phyloP scores from a whole-genome alignment of 768 basidiomycete species.

The Lactarius tabidus region DNA sequence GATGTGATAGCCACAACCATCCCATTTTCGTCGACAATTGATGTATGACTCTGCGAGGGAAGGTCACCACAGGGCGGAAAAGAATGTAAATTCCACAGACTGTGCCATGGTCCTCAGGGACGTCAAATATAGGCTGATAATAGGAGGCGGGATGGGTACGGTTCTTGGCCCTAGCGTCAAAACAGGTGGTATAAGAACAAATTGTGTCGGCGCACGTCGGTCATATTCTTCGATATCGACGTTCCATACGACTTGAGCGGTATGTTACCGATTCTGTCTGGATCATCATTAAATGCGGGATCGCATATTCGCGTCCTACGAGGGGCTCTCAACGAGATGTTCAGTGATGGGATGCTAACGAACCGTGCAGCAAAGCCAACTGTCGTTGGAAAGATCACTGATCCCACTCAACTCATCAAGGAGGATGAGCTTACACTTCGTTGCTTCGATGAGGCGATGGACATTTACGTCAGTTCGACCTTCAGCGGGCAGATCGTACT shows the following conservation, averaged over 20 bases:
- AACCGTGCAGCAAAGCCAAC: constrained; percentile 65
- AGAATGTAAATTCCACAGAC: constrained; percentile 34
- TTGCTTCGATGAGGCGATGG: constrained; percentile 78
- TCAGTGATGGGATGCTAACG: constrained; percentile 14
- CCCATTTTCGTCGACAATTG: constrained; percentile 75
- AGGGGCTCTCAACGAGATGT: constrained; percentile 3
- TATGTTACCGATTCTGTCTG: constrained; percentile 56
- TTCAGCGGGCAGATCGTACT: constrained; percentile 49
- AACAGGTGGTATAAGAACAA: not conserved
- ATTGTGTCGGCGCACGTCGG: constrained; percentile 58
- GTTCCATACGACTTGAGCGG: constrained; percentile 65
- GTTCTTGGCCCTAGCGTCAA: constrained; percentile 46
- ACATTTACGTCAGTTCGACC: constrained; percentile 59
- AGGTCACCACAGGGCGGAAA: not conserved
- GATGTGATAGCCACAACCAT: constrained; percentile 87
- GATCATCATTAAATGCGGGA: constrained; percentile 59
- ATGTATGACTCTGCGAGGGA: constrained; percentile 68
- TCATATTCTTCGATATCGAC: constrained; percentile 60
- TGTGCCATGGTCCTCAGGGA: constrained; percentile 82
- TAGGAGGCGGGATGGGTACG: constrained; percentile 75
- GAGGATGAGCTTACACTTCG: constrained; percentile 60
- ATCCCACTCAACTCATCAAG: constrained; percentile 6
- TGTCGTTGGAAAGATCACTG: constrained; percentile 26
- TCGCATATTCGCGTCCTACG: constrained; percentile 81
- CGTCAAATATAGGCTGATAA: constrained; percentile 79